A percentile compares a stretch with the other conserved stretches of the same genome.
Conservation (phyloP, 176 grass and related monocot genomes). For the Puya raimondii region DNA sequence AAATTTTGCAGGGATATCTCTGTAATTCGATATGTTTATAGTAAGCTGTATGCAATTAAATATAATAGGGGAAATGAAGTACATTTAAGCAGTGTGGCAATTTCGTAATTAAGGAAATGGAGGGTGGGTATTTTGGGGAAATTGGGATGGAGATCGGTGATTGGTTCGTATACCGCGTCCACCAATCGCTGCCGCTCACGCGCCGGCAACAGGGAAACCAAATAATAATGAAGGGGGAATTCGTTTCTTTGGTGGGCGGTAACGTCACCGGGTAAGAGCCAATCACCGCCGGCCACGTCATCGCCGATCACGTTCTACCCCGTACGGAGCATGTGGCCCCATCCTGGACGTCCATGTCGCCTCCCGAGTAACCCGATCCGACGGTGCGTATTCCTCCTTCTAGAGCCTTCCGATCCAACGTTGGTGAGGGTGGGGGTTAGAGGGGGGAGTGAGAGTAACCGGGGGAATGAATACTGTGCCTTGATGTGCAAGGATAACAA, state of each 20-base stretch:
- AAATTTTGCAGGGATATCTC: no score
- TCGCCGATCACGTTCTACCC: not conserved
- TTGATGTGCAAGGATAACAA: not conserved
- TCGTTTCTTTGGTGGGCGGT: conserved; percentile 10
- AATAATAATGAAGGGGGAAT: no score
- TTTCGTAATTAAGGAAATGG: not conserved
- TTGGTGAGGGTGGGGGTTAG: not conserved
- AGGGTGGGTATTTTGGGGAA: not conserved
- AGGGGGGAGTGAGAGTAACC: not conserved
- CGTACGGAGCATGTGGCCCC: conserved; percentile 16
- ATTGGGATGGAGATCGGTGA: no score
- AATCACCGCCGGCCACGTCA: conserved; percentile 1
- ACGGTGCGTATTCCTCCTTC: conserved; percentile 13
- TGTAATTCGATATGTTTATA: no score
- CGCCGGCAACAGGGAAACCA: no score
- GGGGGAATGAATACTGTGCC: not conserved
- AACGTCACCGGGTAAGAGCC: conserved; percentile 13
- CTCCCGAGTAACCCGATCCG: not conserved
- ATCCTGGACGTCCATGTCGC: not conserved
- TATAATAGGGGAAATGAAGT: no score
- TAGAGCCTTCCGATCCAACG: conserved; percentile 42
- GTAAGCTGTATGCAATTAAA: no score
- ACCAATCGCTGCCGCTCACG: no score
- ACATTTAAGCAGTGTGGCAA: not conserved
- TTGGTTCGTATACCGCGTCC: no score